These are phyloP conservation scores for Termitomyces sp. DNA, from an alignment of 768 basidiomycete genomes.

Conservation along the genomic window DNA sequence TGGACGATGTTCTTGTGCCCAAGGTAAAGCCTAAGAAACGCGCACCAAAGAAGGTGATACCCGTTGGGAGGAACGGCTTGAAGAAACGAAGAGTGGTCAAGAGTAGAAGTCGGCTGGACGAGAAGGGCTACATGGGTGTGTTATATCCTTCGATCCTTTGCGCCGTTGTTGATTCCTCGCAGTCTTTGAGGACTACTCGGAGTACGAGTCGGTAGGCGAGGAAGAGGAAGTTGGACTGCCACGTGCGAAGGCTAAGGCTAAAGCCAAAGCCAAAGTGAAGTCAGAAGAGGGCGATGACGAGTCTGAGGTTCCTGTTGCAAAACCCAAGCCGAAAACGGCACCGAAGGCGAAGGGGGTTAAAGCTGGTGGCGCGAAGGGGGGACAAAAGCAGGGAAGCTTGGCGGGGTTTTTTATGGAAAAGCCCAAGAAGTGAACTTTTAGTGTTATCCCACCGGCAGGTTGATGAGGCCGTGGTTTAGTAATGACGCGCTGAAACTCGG, in stretches of 20 bases:
- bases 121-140: constrained; percentile 72
- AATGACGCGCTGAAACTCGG: neutral
- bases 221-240: constrained; percentile 38
- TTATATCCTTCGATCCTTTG: constrained; percentile 1
- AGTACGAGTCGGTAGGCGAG: constrained; percentile 73
- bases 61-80: constrained; percentile 72
- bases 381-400: constrained; percentile 19
- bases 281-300: constrained; percentile 8
- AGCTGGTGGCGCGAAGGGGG: constrained; percentile 7
- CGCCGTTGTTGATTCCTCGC: constrained; percentile 2
- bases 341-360: constrained; percentile 3
- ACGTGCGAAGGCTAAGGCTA: constrained; percentile 18
- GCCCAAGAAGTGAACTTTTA: constrained; percentile 12
- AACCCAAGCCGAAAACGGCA: constrained; percentile 6
- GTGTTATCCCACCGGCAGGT: too few species aligned
- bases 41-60: constrained; percentile 56
- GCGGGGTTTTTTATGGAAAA: constrained; percentile 32
- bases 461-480: too few species aligned
- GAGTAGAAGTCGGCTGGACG: constrained; percentile 47
- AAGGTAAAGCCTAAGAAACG: constrained; percentile 31
- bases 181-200: constrained; percentile 78
- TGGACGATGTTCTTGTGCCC: constrained; percentile 27
- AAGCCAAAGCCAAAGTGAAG: constrained; percentile 17
- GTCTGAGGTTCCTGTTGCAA: constrained; percentile 1
- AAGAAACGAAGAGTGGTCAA: constrained; percentile 67